Base-by-base conservation (phyloP, 768 basidiomycete species). In the Auricularia cornea region DNA sequence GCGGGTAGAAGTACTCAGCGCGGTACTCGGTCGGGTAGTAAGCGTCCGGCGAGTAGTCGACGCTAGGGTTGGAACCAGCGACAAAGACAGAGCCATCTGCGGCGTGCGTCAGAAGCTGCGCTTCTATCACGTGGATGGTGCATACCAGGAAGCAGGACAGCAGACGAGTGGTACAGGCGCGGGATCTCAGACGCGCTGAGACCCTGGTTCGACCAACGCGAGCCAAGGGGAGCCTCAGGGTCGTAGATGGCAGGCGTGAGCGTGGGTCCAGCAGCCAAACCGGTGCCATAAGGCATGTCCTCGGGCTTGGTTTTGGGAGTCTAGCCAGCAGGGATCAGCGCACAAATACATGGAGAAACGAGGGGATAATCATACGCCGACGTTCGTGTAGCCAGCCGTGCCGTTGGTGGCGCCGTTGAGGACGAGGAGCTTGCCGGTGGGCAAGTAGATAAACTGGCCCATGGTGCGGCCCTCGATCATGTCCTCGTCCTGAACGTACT, bases 11-110 rank as follows among this genome's bases (percentile, higher is more conserved):
- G 44, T 87, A 81, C 72, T 96, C 94, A 1, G 89, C 87, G 33
- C 84, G 78, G 70, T 94, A 95, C 30, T 86, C 84, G 2, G 93
- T 93, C 1, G 88, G 87, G 79, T 79, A 93, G 38, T 79, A 41
- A 11, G 83, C 81, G n/a, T 77, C 73, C 35, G 77, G 65, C 68
- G 88, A 87, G 65, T 89, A 87, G 68, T 98, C 94, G 35, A 89
- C 79, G 70, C 95, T 95, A 1, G 95, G 94, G 76, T 98, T 98
- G 33, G 92, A 93, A 6, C 96, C 96, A 32, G 92, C 92, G 67
- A 96, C 83, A 59, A 97, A 73, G 40, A 98, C 87, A 2, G 90
- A 90, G 1, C 84, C 91, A 64, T 90, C 35, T 35, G 28, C 29
- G 29, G 29, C 11, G 30, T 3, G 16, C 12, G 51, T 30, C 44